phyloP scores from a whole-genome alignment of 495 filamentous ascomycete genomes.

The Daldinia bambusicola region DNA sequence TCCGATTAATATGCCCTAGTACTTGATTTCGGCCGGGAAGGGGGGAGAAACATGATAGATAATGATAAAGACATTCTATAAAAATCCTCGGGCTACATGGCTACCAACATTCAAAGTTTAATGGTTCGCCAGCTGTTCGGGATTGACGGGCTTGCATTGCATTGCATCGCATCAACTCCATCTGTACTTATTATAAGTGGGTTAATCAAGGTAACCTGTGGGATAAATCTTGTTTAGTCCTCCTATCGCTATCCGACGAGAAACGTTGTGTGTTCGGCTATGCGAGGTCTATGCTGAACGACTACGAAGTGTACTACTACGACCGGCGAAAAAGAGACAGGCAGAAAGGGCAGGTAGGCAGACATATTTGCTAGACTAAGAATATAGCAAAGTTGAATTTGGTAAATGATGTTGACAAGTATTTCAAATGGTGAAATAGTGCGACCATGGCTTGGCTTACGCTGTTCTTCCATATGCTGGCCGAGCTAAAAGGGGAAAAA shows the following conservation, averaged over 20 bases:
- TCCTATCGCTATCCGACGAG: conserved; percentile 21
- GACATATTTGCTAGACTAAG: too few species aligned
- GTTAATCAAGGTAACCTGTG: conserved; percentile 9
- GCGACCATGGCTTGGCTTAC: conserved; percentile 25
- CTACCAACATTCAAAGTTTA: neutral
- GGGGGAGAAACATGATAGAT: neutral
- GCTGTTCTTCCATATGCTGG: conserved; percentile 13
- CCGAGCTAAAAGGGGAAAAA: conserved; percentile 14
- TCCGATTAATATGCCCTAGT: neutral
- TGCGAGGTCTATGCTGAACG: neutral
- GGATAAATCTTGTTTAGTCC: neutral
- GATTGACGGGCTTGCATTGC: conserved; percentile 23
- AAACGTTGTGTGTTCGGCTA: neutral
- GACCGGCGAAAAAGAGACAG: neutral
- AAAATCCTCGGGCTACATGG: neutral
- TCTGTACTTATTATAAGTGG: conserved; percentile 2
- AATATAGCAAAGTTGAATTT: neutral
- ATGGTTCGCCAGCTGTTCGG: conserved; percentile 18
- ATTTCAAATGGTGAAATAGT: conserved; percentile 18
- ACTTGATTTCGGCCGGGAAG: neutral
- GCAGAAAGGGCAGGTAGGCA: conserved; percentile 3
- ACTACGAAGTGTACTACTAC: neutral
- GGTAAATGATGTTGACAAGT: conserved; percentile 1
- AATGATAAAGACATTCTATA: neutral
- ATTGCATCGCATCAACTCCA: conserved; percentile 24